Evolutionary conservation across 352 stramenopile genomes (phyloP).

Genomic region (Phytopythium aichiense): DNA sequence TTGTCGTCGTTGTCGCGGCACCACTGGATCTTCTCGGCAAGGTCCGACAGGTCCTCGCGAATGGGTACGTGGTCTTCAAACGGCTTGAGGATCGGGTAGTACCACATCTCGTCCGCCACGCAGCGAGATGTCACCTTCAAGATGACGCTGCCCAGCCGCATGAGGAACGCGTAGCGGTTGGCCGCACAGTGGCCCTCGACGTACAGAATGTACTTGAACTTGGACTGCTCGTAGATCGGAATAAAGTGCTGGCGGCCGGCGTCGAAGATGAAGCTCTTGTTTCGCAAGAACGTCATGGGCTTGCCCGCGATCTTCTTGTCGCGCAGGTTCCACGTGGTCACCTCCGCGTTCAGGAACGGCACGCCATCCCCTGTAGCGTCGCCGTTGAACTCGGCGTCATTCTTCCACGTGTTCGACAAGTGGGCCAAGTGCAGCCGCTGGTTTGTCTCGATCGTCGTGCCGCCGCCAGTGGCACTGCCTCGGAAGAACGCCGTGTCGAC

Average conservation of each 20-base stretch:
- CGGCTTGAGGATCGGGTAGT: constrained; percentile 94
- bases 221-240: constrained; percentile 97
- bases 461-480: constrained; percentile 94
- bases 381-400: constrained; percentile 85
- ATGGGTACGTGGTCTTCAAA: constrained; percentile 98
- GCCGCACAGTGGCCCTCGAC: constrained; percentile 97
- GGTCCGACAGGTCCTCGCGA: constrained; percentile 95
- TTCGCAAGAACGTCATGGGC: constrained; percentile 93
- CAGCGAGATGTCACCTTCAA: constrained; percentile 92
- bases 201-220: constrained; percentile 98
- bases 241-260: constrained; percentile 95
- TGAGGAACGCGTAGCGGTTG: constrained; percentile 98
- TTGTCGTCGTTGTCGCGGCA: constrained; percentile 97
- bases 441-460: constrained; percentile 95
- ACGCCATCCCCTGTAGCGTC: constrained; percentile 42
- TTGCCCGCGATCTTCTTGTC: constrained; percentile 96
- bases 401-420: constrained; percentile 93
- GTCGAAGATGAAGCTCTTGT: constrained; percentile 78
- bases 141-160: constrained; percentile 97
- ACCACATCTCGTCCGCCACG: constrained; percentile 97
- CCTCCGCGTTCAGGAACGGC: constrained; percentile 95
- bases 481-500: constrained; percentile 97
- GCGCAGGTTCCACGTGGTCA: constrained; percentile 95
- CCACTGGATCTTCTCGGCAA: constrained; percentile 98
- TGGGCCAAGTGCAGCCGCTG: constrained; percentile 92